phyloP scores from a whole-genome alignment of 345 rosid genomes.

The Eucalyptus albens region DNA sequence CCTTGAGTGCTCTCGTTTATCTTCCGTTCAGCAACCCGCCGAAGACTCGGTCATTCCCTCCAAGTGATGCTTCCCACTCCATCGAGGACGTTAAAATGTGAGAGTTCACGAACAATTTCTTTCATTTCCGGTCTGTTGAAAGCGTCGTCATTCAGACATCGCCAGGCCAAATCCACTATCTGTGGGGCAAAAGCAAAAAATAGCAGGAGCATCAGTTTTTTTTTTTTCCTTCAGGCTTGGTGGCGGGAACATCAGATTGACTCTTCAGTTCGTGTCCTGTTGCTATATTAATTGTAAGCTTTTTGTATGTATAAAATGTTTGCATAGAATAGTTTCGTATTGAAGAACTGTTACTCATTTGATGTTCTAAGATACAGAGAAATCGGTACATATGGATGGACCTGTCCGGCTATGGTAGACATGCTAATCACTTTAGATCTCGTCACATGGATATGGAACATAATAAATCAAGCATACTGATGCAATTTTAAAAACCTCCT shows the following conservation, averaged over 20 bases:
- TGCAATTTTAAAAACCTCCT: conserved; percentile 13
- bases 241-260: neutral
- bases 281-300: neutral
- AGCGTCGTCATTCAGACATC: conserved; percentile 42
- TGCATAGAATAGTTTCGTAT: neutral
- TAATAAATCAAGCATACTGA: neutral
- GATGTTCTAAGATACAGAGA: neutral
- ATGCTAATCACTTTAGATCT: neutral
- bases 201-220: neutral
- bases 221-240: neutral
- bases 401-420: neutral
- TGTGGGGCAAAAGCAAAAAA: neutral
- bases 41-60: conserved; percentile 47
- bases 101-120: conserved; percentile 19
- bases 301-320: neutral
- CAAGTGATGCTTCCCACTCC: conserved; percentile 58
- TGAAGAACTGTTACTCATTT: neutral
- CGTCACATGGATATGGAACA: neutral
- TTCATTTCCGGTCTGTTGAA: conserved; percentile 38
- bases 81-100: conserved; percentile 20
- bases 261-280: neutral
- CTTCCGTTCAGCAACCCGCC: conserved; percentile 36
- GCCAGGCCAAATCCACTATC: conserved; percentile 40
- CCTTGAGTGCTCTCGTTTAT: neutral
- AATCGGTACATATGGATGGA: neutral